These are phyloP conservation scores for Radiomyces spectabilis DNA, from an alignment of 192 early-diverging fungal species.

Conservation along the genomic window DNA sequence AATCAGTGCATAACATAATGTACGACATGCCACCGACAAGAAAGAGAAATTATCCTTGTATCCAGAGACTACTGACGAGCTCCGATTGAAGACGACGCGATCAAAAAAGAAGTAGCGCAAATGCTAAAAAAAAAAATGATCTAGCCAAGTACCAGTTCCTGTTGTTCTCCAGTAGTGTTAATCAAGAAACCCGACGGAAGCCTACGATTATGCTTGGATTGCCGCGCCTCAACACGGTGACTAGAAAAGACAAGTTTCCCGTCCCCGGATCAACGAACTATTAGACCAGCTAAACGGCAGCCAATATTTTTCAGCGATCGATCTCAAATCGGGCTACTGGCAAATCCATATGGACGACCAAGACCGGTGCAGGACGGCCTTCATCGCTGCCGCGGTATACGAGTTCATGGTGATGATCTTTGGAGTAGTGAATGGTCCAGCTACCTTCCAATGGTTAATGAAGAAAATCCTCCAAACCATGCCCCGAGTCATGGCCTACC, in stretches of 20 bases:
- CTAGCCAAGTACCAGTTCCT: slow-evolving; percentile 16
- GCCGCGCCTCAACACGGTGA: slow-evolving; percentile 42
- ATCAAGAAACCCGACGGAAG: slow-evolving; percentile 40
- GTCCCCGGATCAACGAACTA: slow-evolving; percentile 39
- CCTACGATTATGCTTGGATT: slow-evolving; percentile 41
- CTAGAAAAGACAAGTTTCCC: slow-evolving; percentile 40
- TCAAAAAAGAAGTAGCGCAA: slow-evolving; percentile 1
- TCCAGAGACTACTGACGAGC: neutral
- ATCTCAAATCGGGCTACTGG: slow-evolving; percentile 33
- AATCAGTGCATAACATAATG: too few species aligned
- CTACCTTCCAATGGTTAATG: neutral
- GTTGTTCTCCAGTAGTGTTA: slow-evolving; percentile 31
- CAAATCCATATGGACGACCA: slow-evolving; percentile 23
- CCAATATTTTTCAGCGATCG: slow-evolving; percentile 33
- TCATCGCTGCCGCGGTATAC: slow-evolving; percentile 6
- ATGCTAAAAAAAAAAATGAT: slow-evolving; percentile 22
- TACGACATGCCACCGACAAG: too few species aligned
- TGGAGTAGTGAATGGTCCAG: slow-evolving; percentile 6
- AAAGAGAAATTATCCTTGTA: too few species aligned
- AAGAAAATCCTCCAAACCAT: neutral
- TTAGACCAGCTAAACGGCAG: slow-evolving; percentile 21
- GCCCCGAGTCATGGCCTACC: slow-evolving; percentile 18
- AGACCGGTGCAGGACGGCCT: slow-evolving; percentile 30
- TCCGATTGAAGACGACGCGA: slow-evolving; percentile 5
- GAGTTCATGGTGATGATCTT: slow-evolving; percentile 7